Conservation (phyloP, 2,329 filamentous ascomycete species). For the Fulvia fulva region DNA sequence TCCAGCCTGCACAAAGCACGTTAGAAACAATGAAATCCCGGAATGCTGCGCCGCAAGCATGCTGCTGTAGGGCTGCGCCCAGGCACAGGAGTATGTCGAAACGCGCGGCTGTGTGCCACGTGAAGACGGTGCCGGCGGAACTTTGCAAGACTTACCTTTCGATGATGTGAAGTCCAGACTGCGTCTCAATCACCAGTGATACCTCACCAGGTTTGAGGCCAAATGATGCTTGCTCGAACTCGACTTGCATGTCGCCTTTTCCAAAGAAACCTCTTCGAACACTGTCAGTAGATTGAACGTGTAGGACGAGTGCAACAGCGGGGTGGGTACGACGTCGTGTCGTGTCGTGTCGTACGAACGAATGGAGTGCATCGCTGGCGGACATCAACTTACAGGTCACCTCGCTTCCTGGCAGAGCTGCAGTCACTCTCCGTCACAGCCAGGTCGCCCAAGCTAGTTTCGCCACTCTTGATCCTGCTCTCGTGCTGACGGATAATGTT, state of each 20-base stretch:
- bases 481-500: slow-evolving; percentile 73
- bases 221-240: slow-evolving; percentile 96
- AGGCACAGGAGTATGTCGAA: slow-evolving; percentile 1
- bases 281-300: slow-evolving; percentile 16
- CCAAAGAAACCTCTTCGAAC: slow-evolving; percentile 77
- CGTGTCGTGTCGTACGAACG: slow-evolving; percentile 4
- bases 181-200: slow-evolving; percentile 83
- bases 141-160: slow-evolving; percentile 62
- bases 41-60: slow-evolving; percentile 12
- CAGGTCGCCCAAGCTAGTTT: slow-evolving; percentile 70
- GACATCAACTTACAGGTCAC: slow-evolving; percentile 64
- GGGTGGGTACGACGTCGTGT: not conserved
- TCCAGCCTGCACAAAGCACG: slow-evolving; percentile 23
- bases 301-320: slow-evolving; percentile 5
- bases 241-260: slow-evolving; percentile 94
- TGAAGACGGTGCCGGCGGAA: not conserved
- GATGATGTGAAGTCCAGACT: slow-evolving; percentile 92
- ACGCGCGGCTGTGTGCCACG: slow-evolving; percentile 7
- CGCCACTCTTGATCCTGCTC: slow-evolving; percentile 67
- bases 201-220: slow-evolving; percentile 81
- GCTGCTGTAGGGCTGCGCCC: slow-evolving; percentile 5
- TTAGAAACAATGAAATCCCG: slow-evolving; percentile 13
- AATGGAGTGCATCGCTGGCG: slow-evolving; percentile 1
- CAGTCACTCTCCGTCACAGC: slow-evolving; percentile 90
- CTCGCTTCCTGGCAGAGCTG: slow-evolving; percentile 88